Evolutionary conservation across 1,139 yeast genomes (phyloP).

Genomic region (Candida sp.): DNA sequence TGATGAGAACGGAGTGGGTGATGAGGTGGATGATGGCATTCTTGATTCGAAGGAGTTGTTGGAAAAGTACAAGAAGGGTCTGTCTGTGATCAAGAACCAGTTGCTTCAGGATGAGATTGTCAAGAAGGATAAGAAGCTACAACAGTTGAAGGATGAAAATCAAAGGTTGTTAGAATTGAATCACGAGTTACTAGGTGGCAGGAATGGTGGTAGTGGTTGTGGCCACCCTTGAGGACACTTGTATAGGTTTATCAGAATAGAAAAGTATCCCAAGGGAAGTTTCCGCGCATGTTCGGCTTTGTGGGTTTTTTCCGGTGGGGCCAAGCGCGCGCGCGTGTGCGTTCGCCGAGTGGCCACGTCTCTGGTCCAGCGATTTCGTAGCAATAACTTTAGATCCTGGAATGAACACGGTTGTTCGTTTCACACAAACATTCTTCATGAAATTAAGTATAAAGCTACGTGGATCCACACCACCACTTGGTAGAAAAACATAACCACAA

Average conservation of each 20-base stretch:
- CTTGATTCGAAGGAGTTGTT: conserved; percentile 10
- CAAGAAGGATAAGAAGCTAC: conserved; percentile 27
- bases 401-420: background rate
- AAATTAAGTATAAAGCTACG: background rate
- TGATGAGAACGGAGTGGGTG: background rate
- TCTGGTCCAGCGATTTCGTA: background rate
- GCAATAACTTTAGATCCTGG: background rate
- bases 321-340: no score
- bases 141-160: conserved; percentile 31
- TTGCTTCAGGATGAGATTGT: conserved; percentile 27
- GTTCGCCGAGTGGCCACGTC: background rate
- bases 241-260: background rate
- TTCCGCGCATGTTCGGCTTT: no score
- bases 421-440: background rate
- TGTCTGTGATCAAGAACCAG: conserved; percentile 21
- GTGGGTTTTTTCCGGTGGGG: no score
- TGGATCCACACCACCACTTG: background rate
- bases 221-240: background rate
- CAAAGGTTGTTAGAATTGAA: conserved; percentile 37
- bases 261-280: background rate
- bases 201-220: conserved; percentile 8
- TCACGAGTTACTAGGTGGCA: conserved; percentile 28
- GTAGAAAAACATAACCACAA: background rate
- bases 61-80: conserved; percentile 14
- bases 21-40: background rate